Conservation (phyloP, 371 early-diverging fungal species). For the Rhizopus stolonifer region DNA sequence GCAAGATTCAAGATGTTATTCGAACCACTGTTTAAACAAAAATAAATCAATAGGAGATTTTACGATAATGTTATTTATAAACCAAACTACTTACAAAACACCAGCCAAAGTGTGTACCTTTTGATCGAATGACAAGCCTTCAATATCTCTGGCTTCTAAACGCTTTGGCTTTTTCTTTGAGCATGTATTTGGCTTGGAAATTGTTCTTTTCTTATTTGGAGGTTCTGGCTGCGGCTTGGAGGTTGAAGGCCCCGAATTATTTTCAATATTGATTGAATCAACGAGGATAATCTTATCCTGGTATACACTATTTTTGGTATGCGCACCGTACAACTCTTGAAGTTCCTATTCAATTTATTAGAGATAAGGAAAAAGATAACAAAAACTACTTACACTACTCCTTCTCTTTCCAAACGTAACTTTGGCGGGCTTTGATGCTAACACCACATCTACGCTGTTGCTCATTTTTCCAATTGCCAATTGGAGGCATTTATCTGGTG, state of each 20-base stretch:
- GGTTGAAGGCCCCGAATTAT: conserved; percentile 11
- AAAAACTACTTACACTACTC: conserved; percentile 15
- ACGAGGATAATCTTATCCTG: conserved; percentile 13
- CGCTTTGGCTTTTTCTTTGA: conserved; percentile 13
- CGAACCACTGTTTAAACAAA: conserved; percentile 8
- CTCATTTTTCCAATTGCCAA: no score
- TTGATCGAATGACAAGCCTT: conserved; percentile 12
- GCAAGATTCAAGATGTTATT: conserved; percentile 7
- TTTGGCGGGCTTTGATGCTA: conserved; percentile 7
- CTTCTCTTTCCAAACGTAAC: conserved; percentile 14
- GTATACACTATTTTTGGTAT: conserved; percentile 14
- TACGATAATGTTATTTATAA: conserved; percentile 14
- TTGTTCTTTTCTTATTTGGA: conserved; percentile 14
- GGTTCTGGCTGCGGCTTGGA: conserved; percentile 12
- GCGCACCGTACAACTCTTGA: conserved; percentile 8
- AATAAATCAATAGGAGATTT: conserved; percentile 16
- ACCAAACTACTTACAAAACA: conserved; percentile 15
- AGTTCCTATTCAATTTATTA: conserved; percentile 19
- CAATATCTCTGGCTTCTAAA: conserved; percentile 10
- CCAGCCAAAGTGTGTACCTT: conserved; percentile 10
- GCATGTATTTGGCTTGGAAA: conserved; percentile 12
- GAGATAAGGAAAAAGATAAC: conserved; percentile 8
- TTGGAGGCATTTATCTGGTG: no score
- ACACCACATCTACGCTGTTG: background rate
- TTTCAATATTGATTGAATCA: conserved; percentile 15